Base-by-base conservation (phyloP, 139 green algal species). In the Auxenochlorella pyrenoidosa region DNA sequence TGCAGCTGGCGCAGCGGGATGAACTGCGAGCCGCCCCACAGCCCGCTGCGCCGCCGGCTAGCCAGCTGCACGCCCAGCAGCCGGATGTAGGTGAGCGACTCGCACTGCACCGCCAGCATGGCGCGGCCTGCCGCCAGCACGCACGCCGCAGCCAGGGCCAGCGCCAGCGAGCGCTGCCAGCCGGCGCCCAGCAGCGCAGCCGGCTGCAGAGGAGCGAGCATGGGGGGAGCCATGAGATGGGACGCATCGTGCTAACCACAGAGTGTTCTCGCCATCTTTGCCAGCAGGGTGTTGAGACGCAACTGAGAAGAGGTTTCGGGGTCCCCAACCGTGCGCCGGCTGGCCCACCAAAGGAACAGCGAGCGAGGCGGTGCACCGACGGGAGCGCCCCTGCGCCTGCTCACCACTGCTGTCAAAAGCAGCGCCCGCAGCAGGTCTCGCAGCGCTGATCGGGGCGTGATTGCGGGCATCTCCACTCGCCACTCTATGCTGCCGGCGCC, bases 41-140 rank as follows among this genome's bases (percentile, higher is more conserved):
- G 40, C 26, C 80, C 80, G 40, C 80, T 77, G 28, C 63, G 80
- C 80, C 80, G 59, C 63, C 30, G 36, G 2, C 40, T 65, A 2
- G 41, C 38, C 41, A 85, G 80, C 80, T 30, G 80, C 38, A 85
- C 63, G 13, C 80, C 80, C 60, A 85, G 60, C 80, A 85, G 80
- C 15, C 80, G 80, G 15, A 85, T 40, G 30, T 85, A 85, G 30
- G 41, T 85, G 24, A 85, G 24, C 24, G 36, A 60, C 63, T 85
- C 80, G 38, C 34, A 41, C 28, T 85, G 80, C 63, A 85, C 80
- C 0, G 80, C 63, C 63, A 85, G 80, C 63, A 76, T 43, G 15
- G 40, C 32, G 41, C 66, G 80, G 0, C 34, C 12, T 15, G 59
- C 36, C 15, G 80, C 80, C 34, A 47, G 68, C 0, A 13, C 63